Evolutionary conservation across 2,329 filamentous ascomycete genomes (phyloP).

Genomic region (Clonostachys rosea): DNA sequence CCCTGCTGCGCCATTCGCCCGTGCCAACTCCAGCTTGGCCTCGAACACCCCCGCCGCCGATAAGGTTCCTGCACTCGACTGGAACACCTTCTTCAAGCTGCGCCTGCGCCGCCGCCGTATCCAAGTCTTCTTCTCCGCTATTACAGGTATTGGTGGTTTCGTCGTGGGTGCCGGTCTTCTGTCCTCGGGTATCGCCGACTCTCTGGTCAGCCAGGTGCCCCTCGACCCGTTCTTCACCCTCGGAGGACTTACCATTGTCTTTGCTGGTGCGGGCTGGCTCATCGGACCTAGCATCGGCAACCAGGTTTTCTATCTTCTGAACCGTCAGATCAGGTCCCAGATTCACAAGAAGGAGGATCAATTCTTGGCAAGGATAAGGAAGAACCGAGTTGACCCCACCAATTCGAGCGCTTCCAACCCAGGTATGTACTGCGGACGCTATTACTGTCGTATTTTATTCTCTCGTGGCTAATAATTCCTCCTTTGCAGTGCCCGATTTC

Average conservation of each 20-base stretch:
- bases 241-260: conserved; percentile 73
- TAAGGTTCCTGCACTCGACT: conserved; percentile 53
- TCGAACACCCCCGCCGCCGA: conserved; percentile 9
- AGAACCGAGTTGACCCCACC: conserved; percentile 85
- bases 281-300: conserved; percentile 79
- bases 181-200: conserved; percentile 67
- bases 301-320: conserved; percentile 70
- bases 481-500: conserved; percentile 75
- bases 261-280: conserved; percentile 82
- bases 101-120: conserved; percentile 81
- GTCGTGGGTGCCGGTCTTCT: conserved; percentile 61
- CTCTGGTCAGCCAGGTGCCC: conserved; percentile 65
- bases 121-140: conserved; percentile 72
- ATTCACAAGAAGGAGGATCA: conserved; percentile 89
- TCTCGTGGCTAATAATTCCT: neutral
- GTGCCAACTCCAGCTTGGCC: neutral
- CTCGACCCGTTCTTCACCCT: conserved; percentile 85
- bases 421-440: conserved; percentile 28
- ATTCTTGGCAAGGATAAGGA: conserved; percentile 89
- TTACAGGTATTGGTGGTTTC: conserved; percentile 59
- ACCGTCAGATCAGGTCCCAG: conserved; percentile 64
- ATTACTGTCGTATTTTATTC: neutral
- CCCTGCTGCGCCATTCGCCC: too few species aligned
- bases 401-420: conserved; percentile 88
- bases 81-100: conserved; percentile 90